Evolutionary conservation across 345 rosid species (phyloP), one percentile per base, ranked within the genome.

Genomic region (Ceriops tagal): DNA sequence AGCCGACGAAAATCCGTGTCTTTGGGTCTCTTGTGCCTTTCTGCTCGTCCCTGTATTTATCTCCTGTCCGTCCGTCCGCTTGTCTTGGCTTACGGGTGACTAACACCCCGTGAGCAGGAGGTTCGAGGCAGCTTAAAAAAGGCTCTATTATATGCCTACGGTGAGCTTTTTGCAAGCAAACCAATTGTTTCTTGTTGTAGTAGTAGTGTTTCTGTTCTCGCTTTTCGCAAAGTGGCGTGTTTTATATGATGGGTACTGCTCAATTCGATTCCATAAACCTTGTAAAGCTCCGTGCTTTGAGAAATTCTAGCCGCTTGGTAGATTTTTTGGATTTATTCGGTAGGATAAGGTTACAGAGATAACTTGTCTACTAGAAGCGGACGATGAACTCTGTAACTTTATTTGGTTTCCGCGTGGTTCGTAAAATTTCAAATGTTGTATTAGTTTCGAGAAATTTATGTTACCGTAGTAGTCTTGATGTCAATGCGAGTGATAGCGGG

Each of bases 301-400:
- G 57, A 53, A 60, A 52, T 57, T 7, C 31, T 69, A 51, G 16
- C 64, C 20, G 57, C 56, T 47, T 62, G 26, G 35, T 69, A 57
- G 52, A 59, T 43, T 65, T 59, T 53, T 64, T 73, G 56, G 68
- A 56, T 78, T 78, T 61, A 8, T 66, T 24, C 18, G 34, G 47
- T 66, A 6, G 15, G 53, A 32, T 47, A 56, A 75, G 71, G 71
- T 66, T 55, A 43, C 70, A 53, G 71, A 79, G 75, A 84, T 84
- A 73, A 87, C 84, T 89, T 89, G 64, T 69, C 21, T 53, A 57
- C 58, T 73, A 37, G 69, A 53, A 70, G 15, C 37, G 24, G 71
- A 84, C 61, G 53, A 89, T 89, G 92, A 83, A 78, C 78, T 62
- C 76, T 76, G 26, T 82, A 47, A 79, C 80, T 75, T 69, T 81